Percentiles rank a stretch among this genome's conserved stretches.
phyloP scores from a whole-genome alignment of 495 filamentous ascomycete species.

The Lindgomyces ingoldianus region DNA sequence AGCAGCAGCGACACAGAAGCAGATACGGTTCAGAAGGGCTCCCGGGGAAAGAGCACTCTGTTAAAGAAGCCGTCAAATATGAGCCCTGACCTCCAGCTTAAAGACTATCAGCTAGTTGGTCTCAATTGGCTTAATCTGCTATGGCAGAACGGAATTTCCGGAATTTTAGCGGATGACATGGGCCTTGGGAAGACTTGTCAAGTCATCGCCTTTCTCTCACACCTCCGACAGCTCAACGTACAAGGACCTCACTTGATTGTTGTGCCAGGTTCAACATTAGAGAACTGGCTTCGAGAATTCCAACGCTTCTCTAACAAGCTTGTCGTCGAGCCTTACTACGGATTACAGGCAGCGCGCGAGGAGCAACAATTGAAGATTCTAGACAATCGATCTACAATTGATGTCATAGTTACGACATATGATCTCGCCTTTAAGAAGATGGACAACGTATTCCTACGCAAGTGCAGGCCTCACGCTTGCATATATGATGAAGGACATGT shows the following conservation, averaged over 20 bases:
- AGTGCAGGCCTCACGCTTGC: slow-evolving; percentile 59
- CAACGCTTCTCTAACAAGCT: slow-evolving; percentile 78
- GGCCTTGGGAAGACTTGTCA: slow-evolving; percentile 96
- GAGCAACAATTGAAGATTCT: slow-evolving; percentile 67
- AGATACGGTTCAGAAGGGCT: slow-evolving; percentile 50
- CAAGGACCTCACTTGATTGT: slow-evolving; percentile 83
- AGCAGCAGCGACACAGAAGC: slow-evolving; percentile 58
- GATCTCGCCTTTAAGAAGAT: slow-evolving; percentile 64
- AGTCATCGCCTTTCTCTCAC: slow-evolving; percentile 87
- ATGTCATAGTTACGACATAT: slow-evolving; percentile 92
- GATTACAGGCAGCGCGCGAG: slow-evolving; percentile 59
- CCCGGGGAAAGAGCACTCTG: slow-evolving; percentile 43
- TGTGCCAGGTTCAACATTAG: slow-evolving; percentile 87
- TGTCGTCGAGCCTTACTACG: slow-evolving; percentile 80
- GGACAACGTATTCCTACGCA: slow-evolving; percentile 71
- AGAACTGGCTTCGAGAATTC: slow-evolving; percentile 95
- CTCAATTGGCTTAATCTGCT: slow-evolving; percentile 90
- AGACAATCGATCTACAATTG: slow-evolving; percentile 62
- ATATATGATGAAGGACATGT: slow-evolving; percentile 93
- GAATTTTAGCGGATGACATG: slow-evolving; percentile 97
- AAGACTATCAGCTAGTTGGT: slow-evolving; percentile 91
- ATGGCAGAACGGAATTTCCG: slow-evolving; percentile 72
- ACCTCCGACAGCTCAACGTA: slow-evolving; percentile 67
- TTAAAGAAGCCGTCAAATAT: slow-evolving; percentile 74
- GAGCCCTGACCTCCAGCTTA: slow-evolving; percentile 68